Conservation (phyloP, 2,329 filamentous ascomycete species). For the Colletotrichum chrysophilum region DNA sequence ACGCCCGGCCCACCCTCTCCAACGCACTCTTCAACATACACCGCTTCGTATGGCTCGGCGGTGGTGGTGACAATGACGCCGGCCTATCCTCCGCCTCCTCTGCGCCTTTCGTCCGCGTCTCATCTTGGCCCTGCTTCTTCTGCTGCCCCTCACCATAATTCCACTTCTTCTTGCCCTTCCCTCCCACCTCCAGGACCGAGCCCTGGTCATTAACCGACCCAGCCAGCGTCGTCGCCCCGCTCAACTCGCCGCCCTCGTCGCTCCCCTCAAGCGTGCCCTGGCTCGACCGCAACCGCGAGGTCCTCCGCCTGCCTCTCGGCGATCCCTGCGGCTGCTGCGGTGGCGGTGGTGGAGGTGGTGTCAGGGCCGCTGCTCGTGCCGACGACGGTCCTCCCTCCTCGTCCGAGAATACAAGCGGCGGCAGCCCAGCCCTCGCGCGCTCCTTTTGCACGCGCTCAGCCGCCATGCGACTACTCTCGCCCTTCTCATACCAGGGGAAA, state of each 20-base stretch:
- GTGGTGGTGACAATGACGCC: background rate
- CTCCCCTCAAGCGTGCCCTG: background rate
- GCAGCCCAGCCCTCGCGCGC: background rate
- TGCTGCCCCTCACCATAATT: background rate
- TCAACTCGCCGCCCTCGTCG: background rate
- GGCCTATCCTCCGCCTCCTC: background rate
- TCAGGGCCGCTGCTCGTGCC: background rate
- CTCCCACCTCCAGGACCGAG: background rate
- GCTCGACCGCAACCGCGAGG: background rate
- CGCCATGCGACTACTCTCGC: background rate
- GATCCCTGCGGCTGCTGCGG: background rate
- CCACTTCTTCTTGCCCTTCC: background rate
- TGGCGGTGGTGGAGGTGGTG: background rate
- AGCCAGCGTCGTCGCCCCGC: background rate
- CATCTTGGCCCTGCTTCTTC: background rate
- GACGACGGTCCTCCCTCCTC: background rate
- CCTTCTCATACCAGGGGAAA: background rate
- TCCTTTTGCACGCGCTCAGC: background rate
- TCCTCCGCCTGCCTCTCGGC: background rate
- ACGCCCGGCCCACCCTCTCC: accelerated
- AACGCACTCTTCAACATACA: background rate
- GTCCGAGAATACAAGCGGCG: background rate
- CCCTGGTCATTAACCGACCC: background rate
- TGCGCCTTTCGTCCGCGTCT: background rate
- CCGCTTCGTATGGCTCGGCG: background rate